Evolutionary conservation across 2,329 filamentous ascomycete genomes (phyloP).

Genomic region (Scedosporium boydii): DNA sequence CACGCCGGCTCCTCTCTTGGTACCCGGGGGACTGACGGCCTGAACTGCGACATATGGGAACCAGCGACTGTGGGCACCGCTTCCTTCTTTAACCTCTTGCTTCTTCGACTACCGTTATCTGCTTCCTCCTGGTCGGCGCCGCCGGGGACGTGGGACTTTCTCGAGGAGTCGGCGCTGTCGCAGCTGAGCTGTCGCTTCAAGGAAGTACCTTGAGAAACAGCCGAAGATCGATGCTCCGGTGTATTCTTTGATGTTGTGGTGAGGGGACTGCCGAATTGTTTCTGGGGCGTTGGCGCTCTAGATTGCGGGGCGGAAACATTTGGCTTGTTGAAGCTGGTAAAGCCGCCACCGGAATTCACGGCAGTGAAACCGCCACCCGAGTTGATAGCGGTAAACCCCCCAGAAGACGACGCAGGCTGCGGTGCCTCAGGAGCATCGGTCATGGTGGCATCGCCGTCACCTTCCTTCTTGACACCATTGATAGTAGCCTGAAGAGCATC

Average conservation of each 20-base stretch:
- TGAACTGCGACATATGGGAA: conserved; percentile 92
- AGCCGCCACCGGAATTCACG: conserved; percentile 50
- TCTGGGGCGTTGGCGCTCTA: conserved; percentile 17
- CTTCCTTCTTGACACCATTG: conserved; percentile 33
- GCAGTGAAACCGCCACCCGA: conserved; percentile 60
- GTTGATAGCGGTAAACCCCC: conserved; percentile 53
- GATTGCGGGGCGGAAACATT: conserved; percentile 7
- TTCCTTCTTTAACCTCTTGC: conserved; percentile 84
- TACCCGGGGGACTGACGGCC: conserved; percentile 64
- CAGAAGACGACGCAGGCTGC: conserved; percentile 24
- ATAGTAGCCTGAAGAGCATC: conserved; percentile 42
- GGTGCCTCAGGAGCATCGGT: conserved; percentile 29
- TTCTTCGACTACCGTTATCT: conserved; percentile 66
- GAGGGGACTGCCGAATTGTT: conserved; percentile 52
- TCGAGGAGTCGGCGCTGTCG: conserved; percentile 39
- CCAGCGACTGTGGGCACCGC: conserved; percentile 78
- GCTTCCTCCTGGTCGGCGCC: conserved; percentile 44
- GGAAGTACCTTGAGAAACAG: conserved; percentile 43
- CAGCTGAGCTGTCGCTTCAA: conserved; percentile 71
- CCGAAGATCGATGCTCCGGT: conserved; percentile 51
- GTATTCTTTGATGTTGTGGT: conserved; percentile 51
- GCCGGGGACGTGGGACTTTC: conserved; percentile 28
- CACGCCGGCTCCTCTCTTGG: conserved; percentile 40
- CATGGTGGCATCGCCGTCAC: conserved; percentile 39
- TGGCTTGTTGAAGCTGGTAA: conserved; percentile 56